Evolutionary conservation across 2,329 filamentous ascomycete species (phyloP), one percentile per base, ranked within the genome.

Genomic region (Uncinocarpus reesii): DNA sequence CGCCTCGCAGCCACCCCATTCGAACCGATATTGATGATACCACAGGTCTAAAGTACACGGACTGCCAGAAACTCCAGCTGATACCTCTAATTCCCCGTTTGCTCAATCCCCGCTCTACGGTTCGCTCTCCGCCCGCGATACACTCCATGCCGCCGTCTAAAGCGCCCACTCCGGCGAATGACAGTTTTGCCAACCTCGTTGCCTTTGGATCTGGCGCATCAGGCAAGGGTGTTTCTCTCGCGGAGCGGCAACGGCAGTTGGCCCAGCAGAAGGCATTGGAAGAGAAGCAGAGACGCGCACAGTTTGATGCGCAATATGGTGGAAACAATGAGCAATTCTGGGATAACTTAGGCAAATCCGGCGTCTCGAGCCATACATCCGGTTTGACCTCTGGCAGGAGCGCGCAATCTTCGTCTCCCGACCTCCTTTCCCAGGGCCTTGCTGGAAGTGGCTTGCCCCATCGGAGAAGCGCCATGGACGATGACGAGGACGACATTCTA

Each of bases 291-390:
- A 78, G 79, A 60, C 78, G 76, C 58, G 82, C 76, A 58, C 78
- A 81, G 62, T 77, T 81, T 58, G 86, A 92, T 55, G 75, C 78
- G 24, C 81, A 90, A 52, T 95, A 87, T 65, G 87, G 86, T 2
- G 79, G 63, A 3, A 68, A 67, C 41, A 71, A 81, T 58, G 76
- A 77, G 8, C 79, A 80, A 52, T 86, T 87, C 61, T 89, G 84
- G 80, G 84, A 92, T 60, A 78, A 69, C 10, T 69, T 92, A 41
- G 86, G 79, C 24, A 72, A 71, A 32, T 40, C 53, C 1, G 32
- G 54, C 70, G 15, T 21, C 4, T 13, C 13, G 8, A 45, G 18
- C 20, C 11, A 41, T 8, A 63, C 44, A 73, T 68, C 31, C 68
- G 63, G 42, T 54, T 67, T 21, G 6, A 15, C 46, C 5, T 18